These are phyloP conservation scores for Vanrija sp. DNA, from an alignment of 1,284 basidiomycete species.

Conservation along the genomic window DNA sequence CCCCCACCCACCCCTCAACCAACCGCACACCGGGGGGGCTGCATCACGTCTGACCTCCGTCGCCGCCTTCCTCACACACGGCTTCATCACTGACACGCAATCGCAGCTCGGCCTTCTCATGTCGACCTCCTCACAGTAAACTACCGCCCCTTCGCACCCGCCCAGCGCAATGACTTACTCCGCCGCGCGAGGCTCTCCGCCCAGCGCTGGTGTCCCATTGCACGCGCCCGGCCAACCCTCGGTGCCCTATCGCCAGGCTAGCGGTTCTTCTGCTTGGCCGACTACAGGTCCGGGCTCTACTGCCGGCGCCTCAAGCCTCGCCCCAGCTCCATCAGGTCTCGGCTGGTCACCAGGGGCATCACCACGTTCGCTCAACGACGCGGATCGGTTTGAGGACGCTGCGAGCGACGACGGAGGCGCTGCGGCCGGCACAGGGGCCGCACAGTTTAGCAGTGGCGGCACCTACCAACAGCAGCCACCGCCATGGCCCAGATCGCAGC, in stretches of 20 bases:
- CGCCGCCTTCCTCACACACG: neutral
- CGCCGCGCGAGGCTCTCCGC: conserved; percentile 21
- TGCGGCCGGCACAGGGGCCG: neutral
- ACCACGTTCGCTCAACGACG: neutral
- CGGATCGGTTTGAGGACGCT: conserved; percentile 3
- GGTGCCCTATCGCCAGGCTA: neutral
- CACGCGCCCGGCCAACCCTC: neutral
- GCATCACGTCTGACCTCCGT: neutral
- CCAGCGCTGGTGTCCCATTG: conserved; percentile 13
- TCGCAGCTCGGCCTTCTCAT: too few relatives aligned
- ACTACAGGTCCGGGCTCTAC: neutral
- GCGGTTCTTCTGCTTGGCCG: neutral
- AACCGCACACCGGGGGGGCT: neutral
- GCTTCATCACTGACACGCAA: neutral
- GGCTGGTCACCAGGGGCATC: neutral
- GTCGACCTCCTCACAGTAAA: conserved; percentile 1
- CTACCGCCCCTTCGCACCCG: neutral
- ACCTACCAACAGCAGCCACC: neutral
- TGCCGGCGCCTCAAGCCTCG: neutral
- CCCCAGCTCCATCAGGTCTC: neutral
- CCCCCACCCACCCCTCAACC: neutral
- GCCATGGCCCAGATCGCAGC: neutral
- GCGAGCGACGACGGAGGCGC: neutral
- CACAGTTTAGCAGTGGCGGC: neutral
- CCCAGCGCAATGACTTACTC: conserved; percentile 11